Percentiles rank a stretch among this genome's conserved stretches.
Evolutionary conservation across 768 basidiomycete genomes (phyloP).

Genomic region (Amanita rubescens): DNA sequence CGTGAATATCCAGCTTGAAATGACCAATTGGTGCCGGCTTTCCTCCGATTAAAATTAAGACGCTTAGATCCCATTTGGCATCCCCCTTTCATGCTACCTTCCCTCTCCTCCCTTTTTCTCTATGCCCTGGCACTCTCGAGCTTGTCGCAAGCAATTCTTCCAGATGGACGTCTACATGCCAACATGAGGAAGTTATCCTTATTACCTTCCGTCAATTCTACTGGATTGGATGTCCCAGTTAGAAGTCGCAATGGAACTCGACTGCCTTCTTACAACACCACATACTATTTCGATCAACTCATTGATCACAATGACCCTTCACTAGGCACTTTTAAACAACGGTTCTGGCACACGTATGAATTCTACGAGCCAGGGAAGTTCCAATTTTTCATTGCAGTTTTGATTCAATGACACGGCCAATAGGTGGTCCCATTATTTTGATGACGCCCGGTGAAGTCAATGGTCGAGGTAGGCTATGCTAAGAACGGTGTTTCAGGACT

Average conservation of each 20-base stretch:
- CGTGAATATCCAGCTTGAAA: too few species aligned
- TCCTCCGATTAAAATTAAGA: too few species aligned
- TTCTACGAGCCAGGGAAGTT: constrained; percentile 46
- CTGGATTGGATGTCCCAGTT: constrained; percentile 26
- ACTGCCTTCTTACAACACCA: constrained; percentile 36
- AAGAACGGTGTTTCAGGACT: neutral
- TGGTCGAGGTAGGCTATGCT: constrained; percentile 34
- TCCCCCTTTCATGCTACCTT: neutral
- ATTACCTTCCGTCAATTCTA: constrained; percentile 25
- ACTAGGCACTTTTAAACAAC: constrained; percentile 69
- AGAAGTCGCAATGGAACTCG: constrained; percentile 34
- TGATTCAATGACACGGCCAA: constrained; percentile 3
- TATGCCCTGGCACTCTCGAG: neutral
- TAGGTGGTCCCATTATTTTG: constrained; percentile 55
- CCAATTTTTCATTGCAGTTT: neutral
- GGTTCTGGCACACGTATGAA: constrained; percentile 66
- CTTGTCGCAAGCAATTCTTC: constrained; percentile 16
- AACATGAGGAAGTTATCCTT: constrained; percentile 34
- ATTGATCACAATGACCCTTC: constrained; percentile 49
- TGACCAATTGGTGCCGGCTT: too few species aligned
- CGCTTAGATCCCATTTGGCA: neutral
- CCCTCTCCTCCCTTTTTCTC: neutral
- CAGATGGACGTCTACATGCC: constrained; percentile 34
- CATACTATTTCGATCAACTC: constrained; percentile 51
- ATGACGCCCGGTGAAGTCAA: constrained; percentile 62